These are phyloP conservation scores for Mortierella alpina DNA, from an alignment of 192 early-diverging fungal species.

Conservation along the genomic window DNA sequence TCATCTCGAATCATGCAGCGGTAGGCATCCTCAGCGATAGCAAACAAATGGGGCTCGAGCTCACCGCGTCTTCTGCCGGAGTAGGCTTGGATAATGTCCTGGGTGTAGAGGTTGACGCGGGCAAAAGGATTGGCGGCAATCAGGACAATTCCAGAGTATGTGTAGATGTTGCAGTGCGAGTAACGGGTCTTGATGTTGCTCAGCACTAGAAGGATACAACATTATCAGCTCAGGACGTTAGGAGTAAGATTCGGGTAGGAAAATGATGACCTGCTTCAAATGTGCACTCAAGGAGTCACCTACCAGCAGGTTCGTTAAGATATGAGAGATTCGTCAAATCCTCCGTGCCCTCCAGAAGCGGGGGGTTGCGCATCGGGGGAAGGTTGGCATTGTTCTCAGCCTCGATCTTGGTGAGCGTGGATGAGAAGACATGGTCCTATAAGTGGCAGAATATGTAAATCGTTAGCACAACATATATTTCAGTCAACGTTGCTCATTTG, in stretches of 20 bases:
- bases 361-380: conserved; percentile 96
- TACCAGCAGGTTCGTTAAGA: conserved; percentile 91
- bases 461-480: not conserved
- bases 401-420: conserved; percentile 76
- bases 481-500: no score
- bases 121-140: conserved; percentile 98
- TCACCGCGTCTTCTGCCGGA: conserved; percentile 93
- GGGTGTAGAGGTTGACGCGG: conserved; percentile 87
- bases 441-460: not conserved
- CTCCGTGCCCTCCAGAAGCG: conserved; percentile 87
- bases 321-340: conserved; percentile 93
- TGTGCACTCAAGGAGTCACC: not conserved
- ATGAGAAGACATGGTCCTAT: conserved; percentile 79
- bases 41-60: conserved; percentile 99
- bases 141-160: conserved; percentile 99
- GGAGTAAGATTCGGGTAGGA: no score
- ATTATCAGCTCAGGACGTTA: not conserved
- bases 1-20: conserved; percentile 92
- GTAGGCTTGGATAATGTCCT: conserved; percentile 92
- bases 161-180: conserved; percentile 95
- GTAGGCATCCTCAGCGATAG: conserved; percentile 98
- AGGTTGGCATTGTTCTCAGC: conserved; percentile 74
- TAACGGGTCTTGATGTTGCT: conserved; percentile 94
- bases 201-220: conserved; percentile 69
- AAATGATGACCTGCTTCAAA: no score